Percentiles rank a stretch among this genome's conserved stretches.
Conservation (phyloP, 192 early-diverging fungal genomes). For the Gigaspora rosea region DNA sequence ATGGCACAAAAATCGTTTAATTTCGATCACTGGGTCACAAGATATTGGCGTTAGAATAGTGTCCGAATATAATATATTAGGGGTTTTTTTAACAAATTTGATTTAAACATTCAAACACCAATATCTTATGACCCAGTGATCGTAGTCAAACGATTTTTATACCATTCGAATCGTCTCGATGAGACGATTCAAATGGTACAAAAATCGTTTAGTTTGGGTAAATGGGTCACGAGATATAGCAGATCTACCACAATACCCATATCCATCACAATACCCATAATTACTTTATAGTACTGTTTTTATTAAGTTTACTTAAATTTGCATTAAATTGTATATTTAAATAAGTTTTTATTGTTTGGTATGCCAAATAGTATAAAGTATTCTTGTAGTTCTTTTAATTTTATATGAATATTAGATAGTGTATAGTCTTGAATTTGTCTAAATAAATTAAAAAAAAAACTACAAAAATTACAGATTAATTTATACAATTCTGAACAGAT, state of each 20-base stretch:
- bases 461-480: background rate
- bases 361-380: background rate
- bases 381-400: background rate
- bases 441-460: slow-evolving; percentile 6
- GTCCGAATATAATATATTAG: no score
- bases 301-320: background rate
- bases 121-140: no score
- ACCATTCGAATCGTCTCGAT: background rate
- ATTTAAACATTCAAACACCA: no score
- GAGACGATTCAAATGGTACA: no score
- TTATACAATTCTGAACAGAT: background rate
- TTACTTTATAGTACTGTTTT: background rate
- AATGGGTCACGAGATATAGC: no score
- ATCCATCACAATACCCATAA: background rate
- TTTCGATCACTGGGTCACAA: no score
- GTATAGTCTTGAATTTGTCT: background rate
- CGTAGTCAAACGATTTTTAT: no score
- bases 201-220: no score
- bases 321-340: slow-evolving; percentile 3
- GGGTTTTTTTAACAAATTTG: no score
- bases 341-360: background rate
- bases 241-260: no score
- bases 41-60: no score
- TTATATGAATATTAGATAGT: background rate
- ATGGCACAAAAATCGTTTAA: no score